Evolutionary conservation across 768 basidiomycete genomes (phyloP).

Genomic region (Lentinula guzmanii): DNA sequence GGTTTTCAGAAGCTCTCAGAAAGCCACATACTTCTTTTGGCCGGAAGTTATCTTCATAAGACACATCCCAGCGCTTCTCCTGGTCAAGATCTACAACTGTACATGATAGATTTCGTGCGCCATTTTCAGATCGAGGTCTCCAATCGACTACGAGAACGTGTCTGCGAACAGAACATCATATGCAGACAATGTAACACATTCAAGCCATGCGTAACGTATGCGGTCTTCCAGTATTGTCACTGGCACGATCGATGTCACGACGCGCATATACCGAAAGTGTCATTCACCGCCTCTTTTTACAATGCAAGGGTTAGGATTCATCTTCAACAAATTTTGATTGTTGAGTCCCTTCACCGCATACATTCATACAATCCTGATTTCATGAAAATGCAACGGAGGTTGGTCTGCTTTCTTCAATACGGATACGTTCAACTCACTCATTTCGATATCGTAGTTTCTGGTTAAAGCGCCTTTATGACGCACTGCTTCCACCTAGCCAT

Average conservation of each 20-base stretch:
- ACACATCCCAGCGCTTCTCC: not conserved
- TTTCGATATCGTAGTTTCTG: conserved; percentile 28
- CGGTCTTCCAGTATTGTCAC: conserved; percentile 25
- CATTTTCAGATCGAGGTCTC: conserved; percentile 20
- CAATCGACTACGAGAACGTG: conserved; percentile 18
- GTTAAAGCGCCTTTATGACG: conserved; percentile 41
- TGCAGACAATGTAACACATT: conserved; percentile 26
- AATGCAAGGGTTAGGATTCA: conserved; percentile 37
- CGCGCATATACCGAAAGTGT: conserved; percentile 23
- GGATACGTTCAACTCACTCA: not conserved
- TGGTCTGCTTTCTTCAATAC: not conserved
- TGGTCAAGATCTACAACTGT: not conserved
- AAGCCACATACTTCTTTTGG: conserved; percentile 17
- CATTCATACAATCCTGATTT: not conserved
- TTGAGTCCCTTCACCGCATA: conserved; percentile 19
- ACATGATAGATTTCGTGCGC: conserved; percentile 13
- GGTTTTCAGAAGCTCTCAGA: conserved; percentile 21
- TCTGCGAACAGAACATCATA: conserved; percentile 22
- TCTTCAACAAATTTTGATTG: conserved; percentile 44
- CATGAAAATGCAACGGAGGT: not conserved
- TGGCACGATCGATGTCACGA: conserved; percentile 23
- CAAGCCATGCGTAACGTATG: conserved; percentile 31
- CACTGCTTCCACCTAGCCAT: conserved; percentile 40
- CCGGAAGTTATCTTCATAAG: conserved; percentile 1
- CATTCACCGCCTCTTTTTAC: conserved; percentile 25